phyloP scores from a whole-genome alignment of 2,329 filamentous ascomycete genomes.

The Claviceps purpurea region DNA sequence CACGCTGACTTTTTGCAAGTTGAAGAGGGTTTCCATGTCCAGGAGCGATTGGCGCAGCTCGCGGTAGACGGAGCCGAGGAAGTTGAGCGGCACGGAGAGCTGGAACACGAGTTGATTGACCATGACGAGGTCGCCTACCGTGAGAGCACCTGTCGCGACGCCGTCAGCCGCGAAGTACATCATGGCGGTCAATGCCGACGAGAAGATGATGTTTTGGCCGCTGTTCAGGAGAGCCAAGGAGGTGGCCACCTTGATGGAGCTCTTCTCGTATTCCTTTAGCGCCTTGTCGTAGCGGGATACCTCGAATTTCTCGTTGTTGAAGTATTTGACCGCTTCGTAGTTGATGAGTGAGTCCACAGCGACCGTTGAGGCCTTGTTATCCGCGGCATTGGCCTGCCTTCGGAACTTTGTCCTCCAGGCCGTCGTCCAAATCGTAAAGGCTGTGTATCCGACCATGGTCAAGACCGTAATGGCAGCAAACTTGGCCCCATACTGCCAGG shows the following conservation, averaged over 20 bases:
- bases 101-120: conserved; percentile 98
- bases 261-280: conserved; percentile 74
- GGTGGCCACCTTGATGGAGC: conserved; percentile 92
- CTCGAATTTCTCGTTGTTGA: conserved; percentile 97
- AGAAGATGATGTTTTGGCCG: conserved; percentile 96
- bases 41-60: conserved; percentile 87
- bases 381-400: conserved; percentile 86
- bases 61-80: conserved; percentile 93
- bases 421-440: conserved; percentile 95
- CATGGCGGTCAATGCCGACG: conserved; percentile 83
- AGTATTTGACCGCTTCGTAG: conserved; percentile 98
- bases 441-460: conserved; percentile 89
- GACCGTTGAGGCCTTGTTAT: conserved; percentile 89
- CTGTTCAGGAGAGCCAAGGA: conserved; percentile 87
- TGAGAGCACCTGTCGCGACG: conserved; percentile 66
- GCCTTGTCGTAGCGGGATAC: conserved; percentile 82
- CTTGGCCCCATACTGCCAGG: conserved; percentile 83
- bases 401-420: conserved; percentile 96
- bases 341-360: conserved; percentile 96
- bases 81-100: conserved; percentile 91
- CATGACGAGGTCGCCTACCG: conserved; percentile 94
- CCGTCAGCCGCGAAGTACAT: conserved; percentile 95
- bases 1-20: conserved; percentile 90
- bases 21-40: conserved; percentile 98
- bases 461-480: conserved; percentile 82